Base-by-base conservation (phyloP, 1,139 yeast species). In the Geotrichum reessii region DNA sequence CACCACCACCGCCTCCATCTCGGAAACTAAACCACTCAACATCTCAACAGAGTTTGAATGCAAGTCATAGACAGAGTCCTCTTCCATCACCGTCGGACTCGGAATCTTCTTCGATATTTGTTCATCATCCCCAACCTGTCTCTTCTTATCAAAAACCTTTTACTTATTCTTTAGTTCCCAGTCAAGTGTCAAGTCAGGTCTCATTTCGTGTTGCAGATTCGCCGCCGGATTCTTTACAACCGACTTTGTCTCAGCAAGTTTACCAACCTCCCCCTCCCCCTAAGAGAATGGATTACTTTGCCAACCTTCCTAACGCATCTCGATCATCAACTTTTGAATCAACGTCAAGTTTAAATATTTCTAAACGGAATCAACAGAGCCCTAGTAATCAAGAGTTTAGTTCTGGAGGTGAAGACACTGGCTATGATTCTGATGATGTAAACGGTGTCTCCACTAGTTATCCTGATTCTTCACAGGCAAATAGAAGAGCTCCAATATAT, bases 391-490 rank as follows among this genome's bases (percentile, higher is more conserved):
- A 55, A 51, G 47, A 51, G 28, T 12, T 50, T 42, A 40, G 59
- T 33, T 49, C 52, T 31, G 53, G 61, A 47, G 54, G 47, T n/a
- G 58, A 58, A 25, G 55, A 49, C 11, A 55, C 55, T 17, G 58
- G 52, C 9, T 62, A 53, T 51, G 63, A 63, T 31, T 62, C 66
- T 2, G 67, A 61, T 44, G 63, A 59, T 33, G 60, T 58, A 9
- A 44, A 53, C 2, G 40, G 47, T 19, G 40, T 50, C 22, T 47
- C 47, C 14, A 59, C 52, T 12, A 59, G 58, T n/a, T 70, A 65
- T 49, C 74, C 74, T 1, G 76, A 73, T 50, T 65, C 72, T 6
- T 71, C 75, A 11, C 72, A 69, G 47, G 69, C 72, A 8, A 73
- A 72, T 58, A 63, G 75, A 47, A 61, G 72, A 27, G 70, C 72